phyloP scores from a whole-genome alignment of 768 basidiomycete species.

The Mycena metata region DNA sequence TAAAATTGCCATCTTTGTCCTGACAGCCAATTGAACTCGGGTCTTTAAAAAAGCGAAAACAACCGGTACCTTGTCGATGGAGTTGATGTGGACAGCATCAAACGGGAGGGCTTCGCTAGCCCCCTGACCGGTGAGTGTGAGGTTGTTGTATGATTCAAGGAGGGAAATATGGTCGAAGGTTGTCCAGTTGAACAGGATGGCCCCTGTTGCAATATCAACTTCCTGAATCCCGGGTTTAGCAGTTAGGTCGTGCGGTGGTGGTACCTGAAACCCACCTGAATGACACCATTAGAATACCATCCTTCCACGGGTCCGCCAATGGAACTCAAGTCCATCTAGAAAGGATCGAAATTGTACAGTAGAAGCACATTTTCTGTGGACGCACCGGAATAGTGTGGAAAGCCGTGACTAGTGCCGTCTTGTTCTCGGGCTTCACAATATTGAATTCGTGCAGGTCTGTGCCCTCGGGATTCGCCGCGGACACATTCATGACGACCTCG shows the following conservation, averaged over 20 bases:
- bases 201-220: slow-evolving; percentile 26
- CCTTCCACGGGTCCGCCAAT: slow-evolving; percentile 25
- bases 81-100: slow-evolving; percentile 32
- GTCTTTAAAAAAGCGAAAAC: not conserved
- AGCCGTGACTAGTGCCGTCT: slow-evolving; percentile 27
- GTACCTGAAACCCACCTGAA: not conserved
- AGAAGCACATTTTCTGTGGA: not conserved
- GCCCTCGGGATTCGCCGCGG: slow-evolving; percentile 15
- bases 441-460: slow-evolving; percentile 32
- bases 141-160: slow-evolving; percentile 26
- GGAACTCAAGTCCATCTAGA: slow-evolving; percentile 15
- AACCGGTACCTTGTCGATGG: slow-evolving; percentile 28
- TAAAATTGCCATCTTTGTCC: slow-evolving; percentile 36
- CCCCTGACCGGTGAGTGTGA: not conserved
- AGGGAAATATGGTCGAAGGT: slow-evolving; percentile 29
- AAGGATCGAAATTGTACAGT: not conserved
- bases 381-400: slow-evolving; percentile 21
- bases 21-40: slow-evolving; percentile 5
- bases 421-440: slow-evolving; percentile 19
- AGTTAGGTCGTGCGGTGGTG: not conserved
- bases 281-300: slow-evolving; percentile 5
- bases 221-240: slow-evolving; percentile 17
- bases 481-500: slow-evolving; percentile 25
- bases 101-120: not conserved
- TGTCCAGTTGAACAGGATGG: slow-evolving; percentile 31